Evolutionary conservation across 495 filamentous ascomycete species (phyloP).

Genomic region (Penicillium dipodomyicola): DNA sequence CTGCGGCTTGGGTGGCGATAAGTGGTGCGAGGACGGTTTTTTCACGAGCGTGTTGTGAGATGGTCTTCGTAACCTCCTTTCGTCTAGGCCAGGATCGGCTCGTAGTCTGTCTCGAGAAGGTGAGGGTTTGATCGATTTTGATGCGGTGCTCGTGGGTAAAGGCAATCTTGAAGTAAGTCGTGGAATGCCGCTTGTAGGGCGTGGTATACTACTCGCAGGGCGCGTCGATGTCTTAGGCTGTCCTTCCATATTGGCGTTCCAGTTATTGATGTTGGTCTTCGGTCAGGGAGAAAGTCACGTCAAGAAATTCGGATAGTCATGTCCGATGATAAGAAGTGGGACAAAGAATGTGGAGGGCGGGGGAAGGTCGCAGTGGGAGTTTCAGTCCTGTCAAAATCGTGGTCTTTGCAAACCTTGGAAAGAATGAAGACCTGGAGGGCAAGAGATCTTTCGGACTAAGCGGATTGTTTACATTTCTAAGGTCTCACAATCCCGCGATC

Average conservation of each 20-base stretch:
- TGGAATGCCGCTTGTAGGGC: slow-evolving; percentile 42
- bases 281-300: slow-evolving; percentile 12
- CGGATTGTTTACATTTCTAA: slow-evolving; percentile 28
- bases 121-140: slow-evolving; percentile 41
- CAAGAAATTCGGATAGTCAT: slow-evolving; percentile 6
- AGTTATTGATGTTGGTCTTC: slow-evolving; percentile 1
- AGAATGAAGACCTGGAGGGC: not conserved
- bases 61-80: slow-evolving; percentile 37
- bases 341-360: slow-evolving; percentile 16
- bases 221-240: slow-evolving; percentile 31
- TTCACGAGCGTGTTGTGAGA: slow-evolving; percentile 44
- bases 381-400: slow-evolving; percentile 5
- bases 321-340: slow-evolving; percentile 2
- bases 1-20: slow-evolving; percentile 25
- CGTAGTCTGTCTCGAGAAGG: slow-evolving; percentile 46
- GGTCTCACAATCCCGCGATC: slow-evolving; percentile 17
- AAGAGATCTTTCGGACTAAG: slow-evolving; percentile 8
- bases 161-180: slow-evolving; percentile 44
- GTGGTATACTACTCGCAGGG: slow-evolving; percentile 41
- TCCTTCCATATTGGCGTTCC: slow-evolving; percentile 33
- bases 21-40: slow-evolving; percentile 33
- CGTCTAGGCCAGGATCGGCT: slow-evolving; percentile 42
- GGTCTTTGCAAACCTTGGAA: not conserved
- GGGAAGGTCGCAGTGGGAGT: slow-evolving; percentile 1
- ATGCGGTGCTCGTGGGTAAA: slow-evolving; percentile 37